Conservation (phyloP, 192 early-diverging fungal genomes). For the Backusella sp. region DNA sequence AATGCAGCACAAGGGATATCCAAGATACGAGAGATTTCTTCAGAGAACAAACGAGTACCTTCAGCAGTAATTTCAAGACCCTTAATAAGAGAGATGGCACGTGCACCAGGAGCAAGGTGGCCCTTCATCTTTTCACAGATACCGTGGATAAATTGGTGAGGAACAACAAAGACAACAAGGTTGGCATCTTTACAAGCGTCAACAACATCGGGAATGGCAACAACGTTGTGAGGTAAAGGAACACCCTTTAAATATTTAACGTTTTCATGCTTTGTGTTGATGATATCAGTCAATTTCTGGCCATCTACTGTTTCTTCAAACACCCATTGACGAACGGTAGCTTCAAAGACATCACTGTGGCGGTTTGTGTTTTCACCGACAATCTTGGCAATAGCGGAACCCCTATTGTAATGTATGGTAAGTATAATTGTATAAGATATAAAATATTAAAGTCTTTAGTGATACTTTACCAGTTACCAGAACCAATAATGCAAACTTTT, state of each 20-base stretch:
- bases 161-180: conserved; percentile 92
- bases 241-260: conserved; percentile 88
- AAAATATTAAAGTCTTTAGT: background rate
- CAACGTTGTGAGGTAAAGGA: conserved; percentile 80
- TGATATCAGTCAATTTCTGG: conserved; percentile 86
- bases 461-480: conserved; percentile 87
- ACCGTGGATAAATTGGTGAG: conserved; percentile 90
- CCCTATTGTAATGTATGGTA: conserved; percentile 57
- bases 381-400: conserved; percentile 91
- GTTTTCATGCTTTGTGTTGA: conserved; percentile 94
- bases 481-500: conserved; percentile 89
- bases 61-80: conserved; percentile 71
- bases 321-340: conserved; percentile 91
- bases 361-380: conserved; percentile 76
- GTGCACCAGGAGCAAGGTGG: conserved; percentile 64
- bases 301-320: conserved; percentile 89
- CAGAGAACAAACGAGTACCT: conserved; percentile 77
- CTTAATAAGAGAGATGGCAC: conserved; percentile 94
- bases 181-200: conserved; percentile 80
- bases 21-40: conserved; percentile 78
- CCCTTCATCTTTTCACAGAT: conserved; percentile 83
- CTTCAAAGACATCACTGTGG: conserved; percentile 68
- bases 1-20: conserved; percentile 78
- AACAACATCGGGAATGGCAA: conserved; percentile 80
- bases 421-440: background rate